A percentile compares a stretch with the other conserved stretches of the same genome.
These are phyloP conservation scores for Botryosphaeria dothidea DNA, from an alignment of 2,329 filamentous ascomycete genomes.

Conservation along the genomic window DNA sequence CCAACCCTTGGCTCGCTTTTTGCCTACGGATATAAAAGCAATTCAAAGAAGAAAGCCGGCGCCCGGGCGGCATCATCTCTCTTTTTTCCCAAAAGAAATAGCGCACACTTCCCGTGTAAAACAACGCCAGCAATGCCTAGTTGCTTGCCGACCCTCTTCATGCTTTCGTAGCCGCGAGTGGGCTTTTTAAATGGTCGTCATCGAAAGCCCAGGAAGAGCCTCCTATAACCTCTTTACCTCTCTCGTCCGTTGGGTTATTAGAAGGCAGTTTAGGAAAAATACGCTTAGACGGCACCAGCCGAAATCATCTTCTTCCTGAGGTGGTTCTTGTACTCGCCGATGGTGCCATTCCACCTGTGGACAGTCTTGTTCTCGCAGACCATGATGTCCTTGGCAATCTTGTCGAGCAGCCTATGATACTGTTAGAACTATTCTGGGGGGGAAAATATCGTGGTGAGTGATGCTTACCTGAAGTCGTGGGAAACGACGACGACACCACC, in stretches of 20 bases:
- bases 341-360: slow-evolving; percentile 81
- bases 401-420: slow-evolving; percentile 81
- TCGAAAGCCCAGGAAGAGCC: neutral
- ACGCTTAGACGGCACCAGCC: slow-evolving; percentile 74
- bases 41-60: slow-evolving; percentile 12
- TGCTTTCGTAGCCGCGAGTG: slow-evolving; percentile 15
- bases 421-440: slow-evolving; percentile 35
- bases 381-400: slow-evolving; percentile 99
- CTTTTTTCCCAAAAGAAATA: neutral
- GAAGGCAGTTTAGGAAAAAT: neutral
- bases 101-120: neutral
- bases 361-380: slow-evolving; percentile 99
- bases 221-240: slow-evolving; percentile 1
- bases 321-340: slow-evolving; percentile 97
- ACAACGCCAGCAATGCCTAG: slow-evolving; percentile 12
- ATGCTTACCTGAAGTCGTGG: slow-evolving; percentile 91
- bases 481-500: slow-evolving; percentile 97
- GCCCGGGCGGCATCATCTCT: slow-evolving; percentile 10
- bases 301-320: slow-evolving; percentile 98
- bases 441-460: too few relatives aligned
- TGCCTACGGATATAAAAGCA: slow-evolving; percentile 4
- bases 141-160: slow-evolving; percentile 16
- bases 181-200: slow-evolving; percentile 4
- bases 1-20: neutral
- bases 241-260: neutral